A percentile compares a stretch with the other conserved stretches of the same genome.
These are phyloP conservation scores for Leptomonas pyrrhocoris DNA, from an alignment of 208 protist species.

Conservation along the genomic window DNA sequence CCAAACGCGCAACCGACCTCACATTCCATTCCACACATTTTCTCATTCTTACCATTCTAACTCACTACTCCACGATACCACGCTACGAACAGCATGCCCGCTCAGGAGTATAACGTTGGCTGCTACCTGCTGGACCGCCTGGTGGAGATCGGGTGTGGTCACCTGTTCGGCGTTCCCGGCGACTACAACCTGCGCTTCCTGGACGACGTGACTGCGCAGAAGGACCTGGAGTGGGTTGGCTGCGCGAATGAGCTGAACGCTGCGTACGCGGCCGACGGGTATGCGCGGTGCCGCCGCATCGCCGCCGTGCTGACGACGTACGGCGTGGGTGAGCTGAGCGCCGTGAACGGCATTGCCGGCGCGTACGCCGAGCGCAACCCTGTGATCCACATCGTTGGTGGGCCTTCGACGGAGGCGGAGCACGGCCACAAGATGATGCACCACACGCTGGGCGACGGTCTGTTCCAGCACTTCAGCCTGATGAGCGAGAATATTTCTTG, in stretches of 20 bases:
- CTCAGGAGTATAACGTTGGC: conserved; percentile 43
- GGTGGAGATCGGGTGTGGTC: conserved; percentile 32
- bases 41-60: not conserved
- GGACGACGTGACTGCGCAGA: conserved; percentile 39
- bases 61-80: not conserved
- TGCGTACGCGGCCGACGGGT: conserved; percentile 56
- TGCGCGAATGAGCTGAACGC: conserved; percentile 63
- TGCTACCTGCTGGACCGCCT: conserved; percentile 56
- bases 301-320: conserved; percentile 56
- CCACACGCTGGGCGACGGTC: conserved; percentile 45
- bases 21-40: too few relatives aligned
- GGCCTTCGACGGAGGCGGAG: conserved; percentile 30
- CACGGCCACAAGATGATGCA: conserved; percentile 31
- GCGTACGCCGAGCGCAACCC: conserved; percentile 37
- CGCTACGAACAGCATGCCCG: conserved; percentile 24
- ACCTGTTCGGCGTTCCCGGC: conserved; percentile 57
- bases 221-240: conserved; percentile 45
- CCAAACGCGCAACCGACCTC: too few relatives aligned
- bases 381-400: conserved; percentile 47
- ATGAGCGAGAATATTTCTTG: conserved; percentile 40
- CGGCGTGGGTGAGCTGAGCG: conserved; percentile 57
- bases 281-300: conserved; percentile 49
- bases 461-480: conserved; percentile 34
- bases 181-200: conserved; percentile 64
- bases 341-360: conserved; percentile 48